Evolutionary conservation across 1,284 basidiomycete genomes (phyloP), one percentile per base, ranked within the genome.

Genomic region (Cutaneotrichosporon cavernicola): DNA sequence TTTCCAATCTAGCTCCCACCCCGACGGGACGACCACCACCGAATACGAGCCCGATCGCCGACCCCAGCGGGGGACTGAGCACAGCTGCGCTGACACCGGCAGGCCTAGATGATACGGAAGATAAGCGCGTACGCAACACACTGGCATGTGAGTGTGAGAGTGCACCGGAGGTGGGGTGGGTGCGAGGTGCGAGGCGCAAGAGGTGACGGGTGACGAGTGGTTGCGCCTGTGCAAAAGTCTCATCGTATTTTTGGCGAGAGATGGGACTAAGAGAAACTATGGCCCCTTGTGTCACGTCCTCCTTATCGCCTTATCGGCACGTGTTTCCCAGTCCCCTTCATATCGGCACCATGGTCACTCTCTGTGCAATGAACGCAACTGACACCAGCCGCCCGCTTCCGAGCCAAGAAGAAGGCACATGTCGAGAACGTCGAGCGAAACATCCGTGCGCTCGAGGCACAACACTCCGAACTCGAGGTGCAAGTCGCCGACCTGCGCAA

Each of bases 81-180:
- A 49, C 57, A 11, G 34, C 56, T 18, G 57, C 57, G 53, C 34
- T 21, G 30, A 49, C 57, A 18, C 57, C 43, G n/a, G 31, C n/a
- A 9, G 13, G 2, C 16, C 16, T 46, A 16, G 67, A 69, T 31
- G 73, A 75, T 50, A 51, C 53, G 1, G 73, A 75, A 60, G 72
- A 75, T 46, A 75, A 75, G 63, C 65, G 73, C 11, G 66, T 70
- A 21, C 62, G 73, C 9, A 75, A 75, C 60, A 75, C 73, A 5
- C 62, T 70, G 16, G 73, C 73, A 11, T 75, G 73, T 75, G 61
- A 68, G 73, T 69, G 8, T n/a, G 9, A 13, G 14, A 16, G 8
- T 8, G 8, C 31, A 13, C 18, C 16, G 30, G 31, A 53, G 5
- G 51, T n/a, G 26, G 14, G 10, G 55, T 9, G 34, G 38, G n/a